phyloP scores from a whole-genome alignment of 2,329 filamentous ascomycete genomes.

The Pseudogymnoascus sp. region DNA sequence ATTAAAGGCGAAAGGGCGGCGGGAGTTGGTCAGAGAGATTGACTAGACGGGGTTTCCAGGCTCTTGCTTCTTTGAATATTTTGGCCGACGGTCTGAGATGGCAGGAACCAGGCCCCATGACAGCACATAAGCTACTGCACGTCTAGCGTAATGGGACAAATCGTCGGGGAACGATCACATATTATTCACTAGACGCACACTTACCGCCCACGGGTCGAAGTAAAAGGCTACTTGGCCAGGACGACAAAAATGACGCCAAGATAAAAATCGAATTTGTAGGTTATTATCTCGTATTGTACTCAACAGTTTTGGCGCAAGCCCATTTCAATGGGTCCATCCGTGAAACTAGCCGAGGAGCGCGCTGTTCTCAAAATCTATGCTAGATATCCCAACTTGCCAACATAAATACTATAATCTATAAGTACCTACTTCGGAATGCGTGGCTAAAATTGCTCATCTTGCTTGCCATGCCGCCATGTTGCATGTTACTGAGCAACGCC shows the following conservation, averaged over 20 bases:
- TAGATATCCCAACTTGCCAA: not conserved
- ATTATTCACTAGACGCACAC: not conserved
- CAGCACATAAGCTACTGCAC: not conserved
- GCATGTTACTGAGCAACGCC: constrained; percentile 64
- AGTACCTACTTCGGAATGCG: constrained; percentile 54
- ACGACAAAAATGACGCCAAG: not conserved
- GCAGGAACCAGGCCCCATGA: not conserved
- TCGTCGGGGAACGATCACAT: not conserved
- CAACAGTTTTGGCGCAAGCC: not conserved
- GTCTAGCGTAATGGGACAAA: not conserved
- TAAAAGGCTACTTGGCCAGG: not conserved
- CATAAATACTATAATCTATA: constrained; percentile 18
- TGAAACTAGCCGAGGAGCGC: not conserved
- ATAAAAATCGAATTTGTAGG: not conserved
- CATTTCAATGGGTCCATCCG: not conserved
- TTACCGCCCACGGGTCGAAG: too few species aligned
- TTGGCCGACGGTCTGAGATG: not conserved
- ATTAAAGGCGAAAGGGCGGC: not conserved
- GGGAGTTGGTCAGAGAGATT: not conserved
- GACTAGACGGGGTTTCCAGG: not conserved
- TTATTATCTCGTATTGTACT: not conserved
- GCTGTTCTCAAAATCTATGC: not conserved
- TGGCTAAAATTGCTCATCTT: constrained; percentile 63
- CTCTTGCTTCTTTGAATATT: not conserved
- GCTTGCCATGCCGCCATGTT: constrained; percentile 49